Base-by-base conservation (phyloP, 805 yeast genomes). In the Saccharomycopsis sp. region DNA sequence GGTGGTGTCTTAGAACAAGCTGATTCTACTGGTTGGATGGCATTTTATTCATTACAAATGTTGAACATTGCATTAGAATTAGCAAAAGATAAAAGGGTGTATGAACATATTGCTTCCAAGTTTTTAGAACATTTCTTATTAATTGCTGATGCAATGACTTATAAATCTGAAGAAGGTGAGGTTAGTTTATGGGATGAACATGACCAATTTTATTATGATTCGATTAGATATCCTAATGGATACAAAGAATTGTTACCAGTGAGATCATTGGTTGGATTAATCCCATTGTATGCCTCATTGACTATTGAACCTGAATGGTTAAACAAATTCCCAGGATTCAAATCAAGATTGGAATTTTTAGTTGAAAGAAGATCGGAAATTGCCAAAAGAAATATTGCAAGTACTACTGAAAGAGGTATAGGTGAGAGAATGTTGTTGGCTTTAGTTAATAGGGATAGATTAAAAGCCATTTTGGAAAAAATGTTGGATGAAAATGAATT, bases 21-120 rank as follows among this genome's bases (percentile, higher is more conserved):
- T 0, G 97, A 88, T 64, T 84, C 95, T 13, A 89, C 97, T 8
- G 96, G 96, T 23, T 88, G 97, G 97, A 85, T 88, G 93, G 96
- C 95, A 0, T 88, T 90, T 67, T 88, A 82, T 66, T 76, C 84
- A 24, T 70, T 89, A 56, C 89, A 84, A 59, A 87, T 88, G 96
- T 74, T 89, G 63, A 88, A 86, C 62, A 89, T 89, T 59, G 89
- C 96, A 0, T 71, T 88, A 51, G 96, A 89, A 62, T 73, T 88
- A 56, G 90, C 96, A 17, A 86, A 84, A 60, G 77, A 81, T 39
- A 79, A 86, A 52, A 79, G 85, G 0, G 93, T 85, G 16, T 89
- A 89, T 64, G 96, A 88, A 64, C 93, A 87, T 61, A 85, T 87
- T 62, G 96, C 96, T 2, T 82, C 94, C 43, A 89, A 88, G 65